Base-by-base conservation (phyloP, 2,329 filamentous ascomycete genomes). In the Verticillium albo-atrum region DNA sequence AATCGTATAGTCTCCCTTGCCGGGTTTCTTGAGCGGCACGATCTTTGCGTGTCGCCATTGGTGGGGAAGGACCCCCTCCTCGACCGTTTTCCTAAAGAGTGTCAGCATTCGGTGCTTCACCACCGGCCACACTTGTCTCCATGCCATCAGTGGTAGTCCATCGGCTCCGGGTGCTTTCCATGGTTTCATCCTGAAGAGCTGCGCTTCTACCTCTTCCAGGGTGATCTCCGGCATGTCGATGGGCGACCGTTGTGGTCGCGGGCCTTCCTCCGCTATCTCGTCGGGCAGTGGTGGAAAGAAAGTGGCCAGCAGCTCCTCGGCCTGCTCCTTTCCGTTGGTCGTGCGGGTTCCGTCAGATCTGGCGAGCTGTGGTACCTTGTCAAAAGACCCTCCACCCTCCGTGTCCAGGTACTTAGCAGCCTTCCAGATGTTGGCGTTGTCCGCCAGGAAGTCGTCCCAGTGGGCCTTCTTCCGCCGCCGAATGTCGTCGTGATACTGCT, bases 401-500 rank as follows among this genome's bases (percentile, higher is more conserved):
- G 62, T 61, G 35, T 66, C 59, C 15, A 71, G 58, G 47, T 71
- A 70, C 55, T 66, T 69, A 6, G 68, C 66, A 25, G 66, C 68
- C 56, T 70, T 62, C 68, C 62, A 71, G 55, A 70, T 69, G 42
- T 71, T 70, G 25, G 61, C 57, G 47, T 67, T 61, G 55, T 70
- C 67, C 0, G 59, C 67, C 7, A 71, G 63, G 47, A 70, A 70
- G 34, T 66, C 65, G 6, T 70, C 54, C 65, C 63, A 69, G 53
- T 70, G 64, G 42, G 47, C 54, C 53, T 66, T 69, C 61, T 66
- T 69, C 60, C 68, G 59, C 51, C 66, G 34, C 55, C 64, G 61
- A 20, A 70, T 69, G 7, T 61, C 61, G 23, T 68, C 55, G 50
- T 70, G 63, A 54, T 70, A 70, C 25, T 68, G 61, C 50, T 66